These are phyloP conservation scores for Andrographis paniculata DNA, from an alignment of 305 asterid species.

Conservation along the genomic window DNA sequence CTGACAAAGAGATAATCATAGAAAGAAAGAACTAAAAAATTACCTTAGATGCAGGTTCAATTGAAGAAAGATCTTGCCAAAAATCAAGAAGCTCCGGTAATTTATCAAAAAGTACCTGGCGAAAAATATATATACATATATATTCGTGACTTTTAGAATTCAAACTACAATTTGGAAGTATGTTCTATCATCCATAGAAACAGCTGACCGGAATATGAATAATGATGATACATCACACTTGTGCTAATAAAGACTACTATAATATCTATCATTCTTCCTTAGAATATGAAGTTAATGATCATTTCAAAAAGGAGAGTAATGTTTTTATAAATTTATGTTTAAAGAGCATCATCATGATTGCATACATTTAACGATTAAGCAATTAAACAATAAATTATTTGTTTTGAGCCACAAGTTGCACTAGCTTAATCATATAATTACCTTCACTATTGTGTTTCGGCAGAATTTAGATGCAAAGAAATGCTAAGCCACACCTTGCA, in stretches of 20 bases:
- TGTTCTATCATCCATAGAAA: too few relatives aligned
- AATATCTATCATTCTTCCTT: too few relatives aligned
- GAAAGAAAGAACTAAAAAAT: background rate
- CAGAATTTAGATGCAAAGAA: constrained; percentile 12
- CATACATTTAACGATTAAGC: too few relatives aligned
- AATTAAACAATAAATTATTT: too few relatives aligned
- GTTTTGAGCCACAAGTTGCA: too few relatives aligned
- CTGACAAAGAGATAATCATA: background rate
- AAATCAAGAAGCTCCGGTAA: constrained; percentile 89
- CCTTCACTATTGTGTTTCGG: constrained; percentile 11
- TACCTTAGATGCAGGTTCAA: constrained; percentile 82
- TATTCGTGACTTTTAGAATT: constrained; percentile 8
- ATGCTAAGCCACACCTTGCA: constrained; percentile 56
- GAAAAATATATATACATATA: constrained; percentile 1
- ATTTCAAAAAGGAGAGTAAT: too few relatives aligned
- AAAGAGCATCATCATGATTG: too few relatives aligned
- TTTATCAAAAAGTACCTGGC: constrained; percentile 77
- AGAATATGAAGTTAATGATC: too few relatives aligned
- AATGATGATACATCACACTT: too few relatives aligned
- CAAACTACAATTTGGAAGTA: constrained; percentile 5
- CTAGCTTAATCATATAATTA: constrained; percentile 2
- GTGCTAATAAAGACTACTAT: too few relatives aligned
- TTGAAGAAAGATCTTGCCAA: constrained; percentile 72
- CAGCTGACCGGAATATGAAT: too few relatives aligned
- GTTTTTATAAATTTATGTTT: too few relatives aligned